A percentile compares a stretch with the other conserved stretches of the same genome.
Conservation (phyloP, 495 filamentous ascomycete species). For the Xylaria longipes region DNA sequence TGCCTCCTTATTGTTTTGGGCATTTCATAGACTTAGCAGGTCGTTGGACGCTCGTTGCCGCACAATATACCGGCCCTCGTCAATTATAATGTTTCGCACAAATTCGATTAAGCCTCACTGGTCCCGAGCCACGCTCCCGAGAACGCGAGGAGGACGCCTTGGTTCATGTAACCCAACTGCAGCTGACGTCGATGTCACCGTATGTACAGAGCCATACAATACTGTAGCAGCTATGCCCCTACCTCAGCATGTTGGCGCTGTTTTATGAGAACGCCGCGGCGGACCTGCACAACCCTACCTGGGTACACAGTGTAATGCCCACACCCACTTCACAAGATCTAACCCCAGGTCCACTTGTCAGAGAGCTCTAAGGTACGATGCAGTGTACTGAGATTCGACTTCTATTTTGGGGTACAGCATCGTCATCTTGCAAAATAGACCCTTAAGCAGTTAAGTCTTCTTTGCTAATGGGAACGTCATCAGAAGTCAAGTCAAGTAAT, state of each 20-base stretch:
- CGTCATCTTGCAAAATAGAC: slow-evolving; percentile 6
- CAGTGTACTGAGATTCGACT: slow-evolving; percentile 4
- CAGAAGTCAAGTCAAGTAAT: background rate
- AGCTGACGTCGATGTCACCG: slow-evolving; percentile 16
- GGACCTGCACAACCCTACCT: background rate
- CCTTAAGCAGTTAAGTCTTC: background rate
- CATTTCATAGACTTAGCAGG: background rate
- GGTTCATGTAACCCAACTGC: slow-evolving; percentile 13
- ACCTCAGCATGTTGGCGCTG: background rate
- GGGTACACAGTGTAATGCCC: background rate
- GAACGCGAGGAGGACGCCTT: slow-evolving; percentile 17
- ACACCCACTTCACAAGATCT: slow-evolving; percentile 14
- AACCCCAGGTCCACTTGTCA: slow-evolving; percentile 25
- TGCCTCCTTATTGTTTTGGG: background rate
- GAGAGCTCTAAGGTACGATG: background rate
- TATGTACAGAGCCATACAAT: background rate
- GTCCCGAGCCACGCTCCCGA: background rate
- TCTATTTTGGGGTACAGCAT: slow-evolving; percentile 24
- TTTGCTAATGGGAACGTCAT: background rate
- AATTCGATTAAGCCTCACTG: slow-evolving; percentile 20
- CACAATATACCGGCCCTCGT: background rate
- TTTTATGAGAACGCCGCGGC: slow-evolving; percentile 2
- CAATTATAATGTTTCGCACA: background rate
- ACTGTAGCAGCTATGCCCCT: background rate
- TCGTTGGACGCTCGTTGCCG: background rate